These are phyloP conservation scores for Rhododendron simsii DNA, from an alignment of 148 eudicot genomes.

Conservation along the genomic window DNA sequence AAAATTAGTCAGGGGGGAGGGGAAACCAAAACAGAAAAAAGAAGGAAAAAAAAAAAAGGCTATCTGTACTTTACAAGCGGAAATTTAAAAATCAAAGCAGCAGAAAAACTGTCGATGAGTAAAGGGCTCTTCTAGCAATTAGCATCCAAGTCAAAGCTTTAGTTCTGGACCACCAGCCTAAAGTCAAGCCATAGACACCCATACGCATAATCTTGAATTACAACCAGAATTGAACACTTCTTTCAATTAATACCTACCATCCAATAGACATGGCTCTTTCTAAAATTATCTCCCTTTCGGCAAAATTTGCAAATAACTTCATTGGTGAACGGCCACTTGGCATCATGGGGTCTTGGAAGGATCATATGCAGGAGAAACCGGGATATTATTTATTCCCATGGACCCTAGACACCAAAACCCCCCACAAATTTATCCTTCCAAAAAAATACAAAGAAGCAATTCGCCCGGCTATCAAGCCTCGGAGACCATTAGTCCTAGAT, in stretches of 20 bases:
- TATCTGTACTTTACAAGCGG: background rate
- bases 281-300: background rate
- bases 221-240: background rate
- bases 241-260: background rate
- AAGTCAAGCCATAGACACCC: background rate
- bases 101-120: background rate
- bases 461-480: background rate
- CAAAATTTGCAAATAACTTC: background rate
- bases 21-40: background rate
- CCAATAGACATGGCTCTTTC: background rate
- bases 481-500: background rate
- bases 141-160: conserved; percentile 5
- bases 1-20: background rate
- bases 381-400: background rate
- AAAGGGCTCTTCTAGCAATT: background rate
- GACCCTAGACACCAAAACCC: background rate
- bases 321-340: background rate
- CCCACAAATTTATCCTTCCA: background rate
- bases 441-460: background rate
- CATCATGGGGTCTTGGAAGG: background rate
- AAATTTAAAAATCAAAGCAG: background rate
- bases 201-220: conserved; percentile 5
- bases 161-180: background rate
- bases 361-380: background rate
- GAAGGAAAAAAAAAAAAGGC: background rate